Base-by-base conservation (phyloP, 306 rosid species). In the Prunus davidiana region DNA sequence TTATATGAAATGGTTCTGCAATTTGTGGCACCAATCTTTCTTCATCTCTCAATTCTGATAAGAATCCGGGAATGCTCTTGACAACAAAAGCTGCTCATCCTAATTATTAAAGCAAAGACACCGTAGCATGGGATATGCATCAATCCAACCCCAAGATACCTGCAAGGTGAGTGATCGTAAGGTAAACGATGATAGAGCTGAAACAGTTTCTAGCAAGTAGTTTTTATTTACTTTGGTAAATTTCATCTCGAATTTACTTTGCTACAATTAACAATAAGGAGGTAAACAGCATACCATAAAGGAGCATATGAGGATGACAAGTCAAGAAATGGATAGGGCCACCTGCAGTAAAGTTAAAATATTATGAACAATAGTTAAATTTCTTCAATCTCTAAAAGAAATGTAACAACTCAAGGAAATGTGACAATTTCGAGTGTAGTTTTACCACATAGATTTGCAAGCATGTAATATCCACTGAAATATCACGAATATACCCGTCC, bases 261-360 rank as follows among this genome's bases (percentile, higher is more conserved):
- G 43, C 43, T 38, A 38, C 9, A 38, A 38, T 49, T 49, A 49
- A 49, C 54, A 49, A 13, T 67, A 14, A 70, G 24, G 34, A 20
- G 34, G 9, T 9, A 18, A 57, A 43, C 24, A 60, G 68, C 92
- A 52, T 89, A 95, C 97, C 97, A 92, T 71, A 92, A 67, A 67
- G 99, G 98, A n/a, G 98, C 92, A 73, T 74, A 88, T 3, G 86
- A 81, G 72, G 91, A 85, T 81, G 98, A 81, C 82, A 95, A 68
- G 60, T 92, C 97, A 62, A 92, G 96, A 85, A 95, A 92, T 56
- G 96, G 89, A 76, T 95, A 95, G 18, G 99, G 99, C 99, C 99
- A 95, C 98, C 99, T 95, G 84, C 19, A 57, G 69, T 56, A 32
- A 73, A 49, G 41, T 64, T 16, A 15, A 4, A 20, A 30, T 4